phyloP scores from a whole-genome alignment of 805 yeast species.

The Hanseniaspora osmophila region DNA sequence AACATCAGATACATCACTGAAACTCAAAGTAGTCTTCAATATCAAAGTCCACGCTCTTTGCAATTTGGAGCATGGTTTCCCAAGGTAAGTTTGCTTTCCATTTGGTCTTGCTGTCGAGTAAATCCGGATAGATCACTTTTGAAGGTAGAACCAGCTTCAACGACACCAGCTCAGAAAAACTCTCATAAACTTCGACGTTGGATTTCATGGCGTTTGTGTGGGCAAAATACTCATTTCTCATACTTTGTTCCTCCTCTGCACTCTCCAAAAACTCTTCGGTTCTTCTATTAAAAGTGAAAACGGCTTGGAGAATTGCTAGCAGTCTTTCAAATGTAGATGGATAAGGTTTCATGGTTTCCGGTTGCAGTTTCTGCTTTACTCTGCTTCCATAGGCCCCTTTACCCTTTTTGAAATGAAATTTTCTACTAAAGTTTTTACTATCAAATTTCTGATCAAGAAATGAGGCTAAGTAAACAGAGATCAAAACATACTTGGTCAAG shows the following conservation, averaged over 20 bases:
- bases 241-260: constrained; percentile 16
- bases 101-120: constrained; percentile 49
- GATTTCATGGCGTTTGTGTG: constrained; percentile 17
- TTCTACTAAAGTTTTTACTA: constrained; percentile 50
- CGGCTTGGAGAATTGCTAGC: constrained; percentile 64
- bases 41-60: constrained; percentile 52
- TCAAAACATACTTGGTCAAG: constrained; percentile 54
- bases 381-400: constrained; percentile 28
- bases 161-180: constrained; percentile 44
- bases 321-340: constrained; percentile 66
- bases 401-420: constrained; percentile 30
- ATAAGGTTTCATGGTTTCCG: constrained; percentile 55
- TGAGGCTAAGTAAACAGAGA: constrained; percentile 77
- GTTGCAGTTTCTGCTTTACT: constrained; percentile 36
- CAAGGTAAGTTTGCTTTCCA: constrained; percentile 73
- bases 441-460: constrained; percentile 59
- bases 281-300: constrained; percentile 35
- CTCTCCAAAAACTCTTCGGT: constrained; percentile 18
- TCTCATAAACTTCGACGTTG: constrained; percentile 37
- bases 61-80: constrained; percentile 44
- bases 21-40: constrained; percentile 40
- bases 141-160: constrained; percentile 35
- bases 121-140: constrained; percentile 31
- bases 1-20: not conserved
- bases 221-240: constrained; percentile 11